These are phyloP conservation scores for Nemania diffusa DNA, from an alignment of 2,329 filamentous ascomycete species.

Conservation along the genomic window DNA sequence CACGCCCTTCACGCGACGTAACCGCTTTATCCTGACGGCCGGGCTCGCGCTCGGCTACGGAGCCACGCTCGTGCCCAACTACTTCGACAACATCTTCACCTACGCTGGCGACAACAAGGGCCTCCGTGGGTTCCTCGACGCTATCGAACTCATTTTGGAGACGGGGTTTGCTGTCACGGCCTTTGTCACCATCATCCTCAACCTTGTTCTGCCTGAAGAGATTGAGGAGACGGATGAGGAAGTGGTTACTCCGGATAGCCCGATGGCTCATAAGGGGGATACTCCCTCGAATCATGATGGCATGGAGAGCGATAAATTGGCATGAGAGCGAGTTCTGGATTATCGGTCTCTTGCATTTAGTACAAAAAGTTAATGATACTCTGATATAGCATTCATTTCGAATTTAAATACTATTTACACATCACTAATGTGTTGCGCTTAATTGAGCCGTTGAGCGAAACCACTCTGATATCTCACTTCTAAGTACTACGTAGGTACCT, in stretches of 20 bases:
- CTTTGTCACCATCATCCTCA: constrained; percentile 76
- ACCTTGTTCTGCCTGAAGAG: constrained; percentile 78
- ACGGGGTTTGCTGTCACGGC: constrained; percentile 81
- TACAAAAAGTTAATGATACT: neutral
- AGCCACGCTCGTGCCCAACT: constrained; percentile 72
- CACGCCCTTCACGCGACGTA: constrained; percentile 79
- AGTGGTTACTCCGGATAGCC: constrained; percentile 27
- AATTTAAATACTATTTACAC: too few species aligned
- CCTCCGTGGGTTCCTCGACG: constrained; percentile 78
- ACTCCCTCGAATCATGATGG: constrained; percentile 14
- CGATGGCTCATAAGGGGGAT: constrained; percentile 28
- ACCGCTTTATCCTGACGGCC: constrained; percentile 83
- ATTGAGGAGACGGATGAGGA: constrained; percentile 60
- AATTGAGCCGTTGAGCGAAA: too few species aligned
- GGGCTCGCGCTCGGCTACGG: constrained; percentile 78
- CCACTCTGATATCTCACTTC: too few species aligned
- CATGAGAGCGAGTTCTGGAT: constrained; percentile 2
- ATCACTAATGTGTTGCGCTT: too few species aligned
- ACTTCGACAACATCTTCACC: constrained; percentile 77
- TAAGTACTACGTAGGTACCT: too few species aligned
- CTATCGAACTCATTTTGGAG: constrained; percentile 77
- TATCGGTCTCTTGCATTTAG: neutral
- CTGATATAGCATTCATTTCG: neutral
- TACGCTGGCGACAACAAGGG: constrained; percentile 74
- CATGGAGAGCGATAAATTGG: constrained; percentile 31